Evolutionary conservation across 2,329 filamentous ascomycete genomes (phyloP), one percentile per base, ranked within the genome.

Genomic region (Sclerotinia spermophila): DNA sequence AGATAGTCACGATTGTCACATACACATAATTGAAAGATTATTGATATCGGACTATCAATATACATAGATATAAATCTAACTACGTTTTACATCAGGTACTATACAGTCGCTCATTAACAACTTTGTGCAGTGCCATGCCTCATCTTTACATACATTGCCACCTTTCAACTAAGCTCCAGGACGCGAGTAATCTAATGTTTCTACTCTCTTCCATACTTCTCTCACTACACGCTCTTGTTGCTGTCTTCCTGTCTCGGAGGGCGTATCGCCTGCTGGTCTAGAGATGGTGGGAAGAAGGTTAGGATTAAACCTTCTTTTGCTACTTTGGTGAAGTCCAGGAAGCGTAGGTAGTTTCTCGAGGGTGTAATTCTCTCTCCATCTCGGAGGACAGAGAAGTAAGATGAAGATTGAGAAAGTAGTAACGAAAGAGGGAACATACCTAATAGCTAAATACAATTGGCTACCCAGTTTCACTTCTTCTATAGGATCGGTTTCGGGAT

Each of bases 141-240:
- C 27, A 45, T 33, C 19, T 2, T 19, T 62, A 45, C 59, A 62
- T 24, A 17, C 40, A 24, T 11, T 38, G 24, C 8, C 21, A 30
- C 59, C 38, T 30, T 45, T 8, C 17, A 13, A 30, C n/a, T 38
- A 69, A 19, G 82, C 85, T 1, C 89, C 89, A 1, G 90, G 91
- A 30, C 91, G 83, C 35, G 82, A 81, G 77, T 93, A 94, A 75
- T 92, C 88, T 69, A 94, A 80, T 19, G 84, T 81, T 66, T 86
- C 82, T 8, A 93, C 91, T 45, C 91, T 84, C 74, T 85, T 86
- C 91, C 92, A 94, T 1, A 92, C 89, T 76, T 92, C 90, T 58
- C 90, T 83, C 2, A 92, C 89, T 0, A 89, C 86, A 71, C 91
- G 83, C 75, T 93, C 90, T 75, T 94, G 92, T 13, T 85, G 83